phyloP scores from a whole-genome alignment of 2,329 filamentous ascomycete species.

The Claviceps africana region DNA sequence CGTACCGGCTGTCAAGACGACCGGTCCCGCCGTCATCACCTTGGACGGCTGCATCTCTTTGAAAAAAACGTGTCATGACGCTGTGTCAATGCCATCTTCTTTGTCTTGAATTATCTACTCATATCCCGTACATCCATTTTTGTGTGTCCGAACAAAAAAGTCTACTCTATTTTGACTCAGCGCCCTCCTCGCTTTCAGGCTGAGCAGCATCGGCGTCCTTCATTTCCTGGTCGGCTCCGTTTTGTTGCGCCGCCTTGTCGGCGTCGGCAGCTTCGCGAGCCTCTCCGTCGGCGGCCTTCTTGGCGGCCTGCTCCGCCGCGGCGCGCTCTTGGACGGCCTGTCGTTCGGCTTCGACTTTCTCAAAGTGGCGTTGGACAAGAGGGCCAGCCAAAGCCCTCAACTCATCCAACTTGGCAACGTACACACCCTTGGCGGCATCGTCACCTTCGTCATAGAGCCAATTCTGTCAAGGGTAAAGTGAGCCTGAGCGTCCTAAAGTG shows the following conservation, averaged over 20 bases:
- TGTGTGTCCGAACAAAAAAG: neutral
- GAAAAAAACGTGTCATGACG: neutral
- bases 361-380: conserved; percentile 86
- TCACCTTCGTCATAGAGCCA: conserved; percentile 98
- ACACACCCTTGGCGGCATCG: conserved; percentile 84
- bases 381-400: conserved; percentile 82
- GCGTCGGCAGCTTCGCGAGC: conserved; percentile 38
- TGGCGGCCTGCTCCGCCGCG: conserved; percentile 65
- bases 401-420: conserved; percentile 90
- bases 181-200: conserved; percentile 34
- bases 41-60: neutral
- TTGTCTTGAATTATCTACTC: conserved; percentile 8
- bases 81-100: neutral
- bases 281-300: conserved; percentile 48
- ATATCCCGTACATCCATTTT: conserved; percentile 4
- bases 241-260: conserved; percentile 34
- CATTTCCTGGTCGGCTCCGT: conserved; percentile 47
- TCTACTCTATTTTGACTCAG: conserved; percentile 21
- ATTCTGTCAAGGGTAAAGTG: conserved; percentile 46
- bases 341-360: conserved; percentile 82
- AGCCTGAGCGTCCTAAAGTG: conserved; percentile 2
- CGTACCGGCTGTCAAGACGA: neutral
- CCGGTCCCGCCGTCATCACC: neutral
- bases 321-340: conserved; percentile 61
- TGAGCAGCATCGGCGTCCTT: conserved; percentile 43